phyloP scores from a whole-genome alignment of 345 rosid genomes.

The Eucalyptus coolabah region DNA sequence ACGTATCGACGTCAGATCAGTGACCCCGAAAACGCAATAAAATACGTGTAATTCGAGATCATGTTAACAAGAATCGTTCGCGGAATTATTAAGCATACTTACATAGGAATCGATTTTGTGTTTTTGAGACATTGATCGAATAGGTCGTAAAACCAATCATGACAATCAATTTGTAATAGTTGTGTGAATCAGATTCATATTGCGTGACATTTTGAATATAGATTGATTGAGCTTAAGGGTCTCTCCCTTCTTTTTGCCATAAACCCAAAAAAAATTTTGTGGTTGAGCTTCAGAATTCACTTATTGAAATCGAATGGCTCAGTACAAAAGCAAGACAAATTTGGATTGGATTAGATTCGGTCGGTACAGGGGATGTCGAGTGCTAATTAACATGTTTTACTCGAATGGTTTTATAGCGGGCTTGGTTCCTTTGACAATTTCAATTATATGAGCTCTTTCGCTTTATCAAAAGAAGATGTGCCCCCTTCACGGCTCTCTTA shows the following conservation, averaged over 20 bases:
- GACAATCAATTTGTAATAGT: background rate
- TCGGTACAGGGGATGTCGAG: accelerated
- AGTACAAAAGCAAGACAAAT: accelerated
- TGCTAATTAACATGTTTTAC: background rate
- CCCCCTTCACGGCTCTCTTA: background rate
- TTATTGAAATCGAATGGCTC: background rate
- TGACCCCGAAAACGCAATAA: background rate
- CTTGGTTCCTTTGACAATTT: background rate
- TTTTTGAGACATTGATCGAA: background rate
- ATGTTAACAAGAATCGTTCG: background rate
- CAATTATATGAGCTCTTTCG: background rate
- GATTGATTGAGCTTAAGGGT: background rate
- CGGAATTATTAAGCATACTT: background rate
- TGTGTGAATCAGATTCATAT: accelerated
- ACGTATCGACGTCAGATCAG: background rate
- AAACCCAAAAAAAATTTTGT: background rate
- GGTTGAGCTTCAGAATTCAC: background rate
- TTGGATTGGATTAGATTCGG: accelerated
- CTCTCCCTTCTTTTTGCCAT: background rate
- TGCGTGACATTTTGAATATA: background rate
- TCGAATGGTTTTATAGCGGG: background rate
- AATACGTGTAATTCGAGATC: accelerated
- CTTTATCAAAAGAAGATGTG: background rate
- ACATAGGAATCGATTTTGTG: background rate
- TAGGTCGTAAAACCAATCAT: too few relatives aligned